A percentile compares a stretch with the other conserved stretches of the same genome.
phyloP scores from a whole-genome alignment of 1,284 basidiomycete genomes.

The Vanrija pseudolonga region DNA sequence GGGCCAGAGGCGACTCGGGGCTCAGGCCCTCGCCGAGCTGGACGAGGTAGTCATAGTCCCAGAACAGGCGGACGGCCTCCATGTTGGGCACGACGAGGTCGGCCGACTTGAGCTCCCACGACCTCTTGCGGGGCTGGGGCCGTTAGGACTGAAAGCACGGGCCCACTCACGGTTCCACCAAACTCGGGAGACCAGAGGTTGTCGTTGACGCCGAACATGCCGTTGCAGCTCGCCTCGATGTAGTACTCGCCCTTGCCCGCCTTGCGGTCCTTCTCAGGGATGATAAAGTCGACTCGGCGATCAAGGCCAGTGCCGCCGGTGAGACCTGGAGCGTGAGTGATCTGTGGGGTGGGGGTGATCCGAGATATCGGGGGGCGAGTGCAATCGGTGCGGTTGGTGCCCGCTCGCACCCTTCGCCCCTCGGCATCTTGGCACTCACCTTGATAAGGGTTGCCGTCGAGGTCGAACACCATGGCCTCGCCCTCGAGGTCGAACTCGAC shows the following conservation, averaged over 20 bases:
- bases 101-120: constrained; percentile 53
- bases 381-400: no score
- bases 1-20: constrained; percentile 62
- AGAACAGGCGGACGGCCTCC: constrained; percentile 72
- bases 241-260: constrained; percentile 65
- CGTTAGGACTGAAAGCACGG: background rate
- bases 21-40: constrained; percentile 55
- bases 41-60: constrained; percentile 70
- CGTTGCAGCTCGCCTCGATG: constrained; percentile 74
- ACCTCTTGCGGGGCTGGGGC: background rate
- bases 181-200: constrained; percentile 2
- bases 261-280: constrained; percentile 62
- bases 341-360: constrained; percentile 42
- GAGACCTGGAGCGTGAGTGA: constrained; percentile 50
- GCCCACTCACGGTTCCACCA: background rate
- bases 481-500: constrained; percentile 87
- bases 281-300: constrained; percentile 83
- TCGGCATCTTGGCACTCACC: background rate
- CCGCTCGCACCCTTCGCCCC: no score
- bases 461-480: constrained; percentile 82
- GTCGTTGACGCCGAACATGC: constrained; percentile 70
- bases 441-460: constrained; percentile 55
- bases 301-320: constrained; percentile 75
- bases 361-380: no score
- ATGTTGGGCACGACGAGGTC: constrained; percentile 85